Percentiles rank a stretch among this genome's conserved stretches.
Evolutionary conservation across 495 filamentous ascomycete species (phyloP).

Genomic region (Collariella sp.): DNA sequence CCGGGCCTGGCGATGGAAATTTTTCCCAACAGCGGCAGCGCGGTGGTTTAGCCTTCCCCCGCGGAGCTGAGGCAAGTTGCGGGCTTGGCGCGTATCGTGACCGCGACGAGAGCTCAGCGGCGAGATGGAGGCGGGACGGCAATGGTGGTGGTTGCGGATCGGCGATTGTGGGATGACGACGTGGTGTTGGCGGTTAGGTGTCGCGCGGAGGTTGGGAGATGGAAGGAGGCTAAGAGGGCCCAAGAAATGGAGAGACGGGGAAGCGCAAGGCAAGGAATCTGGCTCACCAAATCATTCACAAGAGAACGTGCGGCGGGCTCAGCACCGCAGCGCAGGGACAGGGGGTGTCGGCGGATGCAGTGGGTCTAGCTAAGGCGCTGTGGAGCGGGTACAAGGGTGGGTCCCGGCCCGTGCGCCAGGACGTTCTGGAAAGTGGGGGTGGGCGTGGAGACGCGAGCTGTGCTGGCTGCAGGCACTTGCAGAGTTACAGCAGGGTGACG

Average conservation of each 20-base stretch:
- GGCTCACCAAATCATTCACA: slow-evolving; percentile 10
- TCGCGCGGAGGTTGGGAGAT: slow-evolving; percentile 1
- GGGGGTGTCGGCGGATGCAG: not conserved
- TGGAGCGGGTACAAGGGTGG: slow-evolving; percentile 4
- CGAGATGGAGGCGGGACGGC: not conserved
- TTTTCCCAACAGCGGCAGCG: not conserved
- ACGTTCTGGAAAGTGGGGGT: slow-evolving; percentile 16
- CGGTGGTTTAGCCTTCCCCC: no score
- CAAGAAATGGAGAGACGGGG: slow-evolving; percentile 12
- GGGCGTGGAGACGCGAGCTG: slow-evolving; percentile 6
- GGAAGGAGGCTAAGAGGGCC: slow-evolving; percentile 9
- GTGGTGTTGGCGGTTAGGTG: not conserved
- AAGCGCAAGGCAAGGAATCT: slow-evolving; percentile 13
- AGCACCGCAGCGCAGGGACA: slow-evolving; percentile 5
- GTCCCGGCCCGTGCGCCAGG: slow-evolving; percentile 5
- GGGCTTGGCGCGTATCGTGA: slow-evolving; percentile 14
- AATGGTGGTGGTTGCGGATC: not conserved
- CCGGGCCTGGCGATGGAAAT: slow-evolving; percentile 1
- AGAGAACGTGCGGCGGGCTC: slow-evolving; percentile 15
- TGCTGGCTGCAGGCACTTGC: no score
- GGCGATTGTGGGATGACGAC: not conserved
- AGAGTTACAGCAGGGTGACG: not conserved
- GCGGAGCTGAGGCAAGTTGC: not conserved
- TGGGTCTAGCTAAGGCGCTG: no score
- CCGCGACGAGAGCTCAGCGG: not conserved